These are phyloP conservation scores for Termitomyces sp. DNA, from an alignment of 768 basidiomycete species.

Conservation along the genomic window DNA sequence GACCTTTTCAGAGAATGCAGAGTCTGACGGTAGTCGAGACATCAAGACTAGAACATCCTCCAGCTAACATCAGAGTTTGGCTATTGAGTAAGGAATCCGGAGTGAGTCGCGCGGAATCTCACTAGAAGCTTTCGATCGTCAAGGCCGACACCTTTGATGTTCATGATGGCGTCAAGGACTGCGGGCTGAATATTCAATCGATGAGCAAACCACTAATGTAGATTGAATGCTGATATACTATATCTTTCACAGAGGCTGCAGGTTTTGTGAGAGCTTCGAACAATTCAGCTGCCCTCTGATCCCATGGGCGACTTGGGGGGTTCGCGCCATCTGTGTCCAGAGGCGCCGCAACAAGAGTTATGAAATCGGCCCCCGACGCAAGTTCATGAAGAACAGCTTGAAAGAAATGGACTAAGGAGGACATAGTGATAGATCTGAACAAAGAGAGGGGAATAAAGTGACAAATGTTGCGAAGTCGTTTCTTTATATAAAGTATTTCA, in stretches of 20 bases:
- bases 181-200: constrained; percentile 31
- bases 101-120: constrained; percentile 16
- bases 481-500: constrained; percentile 3
- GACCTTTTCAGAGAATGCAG: constrained; percentile 26
- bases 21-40: constrained; percentile 37
- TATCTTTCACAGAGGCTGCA: constrained; percentile 18
- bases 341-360: constrained; percentile 18
- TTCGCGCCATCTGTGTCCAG: constrained; percentile 29
- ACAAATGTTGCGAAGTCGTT: not conserved
- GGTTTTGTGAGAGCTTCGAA: constrained; percentile 23
- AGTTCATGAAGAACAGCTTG: constrained; percentile 13
- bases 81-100: not conserved
- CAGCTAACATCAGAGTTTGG: constrained; percentile 36
- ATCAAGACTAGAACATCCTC: constrained; percentile 57
- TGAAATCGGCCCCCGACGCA: constrained; percentile 19
- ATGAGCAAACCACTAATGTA: not conserved
- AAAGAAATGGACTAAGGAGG: not conserved
- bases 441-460: constrained; percentile 4
- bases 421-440: constrained; percentile 5
- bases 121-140: constrained; percentile 62
- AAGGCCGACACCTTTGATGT: constrained; percentile 31
- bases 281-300: constrained; percentile 22
- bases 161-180: constrained; percentile 39
- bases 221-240: constrained; percentile 17
- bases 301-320: constrained; percentile 13